Percentiles rank a stretch among this genome's conserved stretches.
phyloP scores from a whole-genome alignment of 2,329 filamentous ascomycete genomes.

The Alternaria solani region DNA sequence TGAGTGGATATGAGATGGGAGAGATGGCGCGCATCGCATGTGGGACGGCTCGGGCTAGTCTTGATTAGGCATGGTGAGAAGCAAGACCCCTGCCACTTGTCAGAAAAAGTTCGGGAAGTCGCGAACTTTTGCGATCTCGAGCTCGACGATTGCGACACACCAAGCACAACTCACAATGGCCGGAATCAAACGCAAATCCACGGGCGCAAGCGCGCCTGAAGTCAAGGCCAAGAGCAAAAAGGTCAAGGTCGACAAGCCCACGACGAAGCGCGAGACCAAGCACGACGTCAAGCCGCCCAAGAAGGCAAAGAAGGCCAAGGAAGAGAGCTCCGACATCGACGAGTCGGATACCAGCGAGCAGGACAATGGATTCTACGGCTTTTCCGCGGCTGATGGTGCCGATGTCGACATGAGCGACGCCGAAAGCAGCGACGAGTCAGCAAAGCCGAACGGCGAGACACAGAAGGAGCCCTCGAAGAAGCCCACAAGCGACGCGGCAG shows the following conservation, averaged over 20 bases:
- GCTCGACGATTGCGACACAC: conserved; percentile 14
- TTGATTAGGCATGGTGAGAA: conserved; percentile 5
- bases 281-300: conserved; percentile 38
- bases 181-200: conserved; percentile 48
- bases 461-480: conserved; percentile 31
- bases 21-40: background rate
- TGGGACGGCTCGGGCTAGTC: conserved; percentile 4
- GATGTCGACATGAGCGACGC: conserved; percentile 35
- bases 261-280: conserved; percentile 38
- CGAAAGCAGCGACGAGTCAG: conserved; percentile 25
- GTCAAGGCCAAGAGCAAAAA: conserved; percentile 49
- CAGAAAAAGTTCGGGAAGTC: conserved; percentile 38
- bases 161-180: conserved; percentile 34
- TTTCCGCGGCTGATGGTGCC: conserved; percentile 41
- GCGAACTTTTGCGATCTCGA: conserved; percentile 23
- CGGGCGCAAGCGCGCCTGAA: conserved; percentile 26
- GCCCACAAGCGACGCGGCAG: conserved; percentile 26
- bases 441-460: conserved; percentile 28
- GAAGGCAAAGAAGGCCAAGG: conserved; percentile 41
- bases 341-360: conserved; percentile 50
- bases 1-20: background rate
- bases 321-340: conserved; percentile 37
- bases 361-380: conserved; percentile 48
- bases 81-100: conserved; percentile 26
- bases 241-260: conserved; percentile 45